These are phyloP conservation scores for Colletotrichum sp. DNA, from an alignment of 2,329 filamentous ascomycete genomes.

Conservation along the genomic window DNA sequence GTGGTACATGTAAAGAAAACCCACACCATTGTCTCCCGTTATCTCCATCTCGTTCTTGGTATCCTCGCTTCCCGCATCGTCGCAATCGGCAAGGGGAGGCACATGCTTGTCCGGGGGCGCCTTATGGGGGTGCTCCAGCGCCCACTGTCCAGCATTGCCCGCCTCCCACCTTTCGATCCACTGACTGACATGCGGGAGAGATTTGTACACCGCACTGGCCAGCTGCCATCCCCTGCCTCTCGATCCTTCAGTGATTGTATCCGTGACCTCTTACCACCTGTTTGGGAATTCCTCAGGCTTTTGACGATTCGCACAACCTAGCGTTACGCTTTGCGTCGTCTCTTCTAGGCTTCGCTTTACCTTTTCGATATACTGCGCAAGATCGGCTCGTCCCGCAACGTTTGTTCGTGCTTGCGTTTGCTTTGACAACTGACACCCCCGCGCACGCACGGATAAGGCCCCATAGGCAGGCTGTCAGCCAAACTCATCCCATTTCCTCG, in stretches of 20 bases:
- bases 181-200: not conserved
- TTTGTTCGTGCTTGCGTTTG: not conserved
- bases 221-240: not conserved
- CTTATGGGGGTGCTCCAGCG: not conserved
- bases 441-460: not conserved
- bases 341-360: not conserved
- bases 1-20: not conserved
- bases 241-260: not conserved
- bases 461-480: not conserved
- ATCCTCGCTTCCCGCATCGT: not conserved
- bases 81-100: not conserved
- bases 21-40: not conserved
- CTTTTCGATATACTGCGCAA: not conserved
- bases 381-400: not conserved
- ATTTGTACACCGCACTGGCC: not conserved
- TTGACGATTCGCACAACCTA: not conserved
- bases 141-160: not conserved
- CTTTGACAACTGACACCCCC: not conserved
- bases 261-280: not conserved
- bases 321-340: not conserved
- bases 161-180: not conserved
- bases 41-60: not conserved
- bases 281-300: not conserved
- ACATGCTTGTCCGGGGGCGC: constrained; percentile 7
- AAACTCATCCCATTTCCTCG: not conserved